Percentiles rank a stretch among this genome's conserved stretches.
Evolutionary conservation across 2,329 filamentous ascomycete species (phyloP).

Genomic region (Colletotrichum sansevieriae): DNA sequence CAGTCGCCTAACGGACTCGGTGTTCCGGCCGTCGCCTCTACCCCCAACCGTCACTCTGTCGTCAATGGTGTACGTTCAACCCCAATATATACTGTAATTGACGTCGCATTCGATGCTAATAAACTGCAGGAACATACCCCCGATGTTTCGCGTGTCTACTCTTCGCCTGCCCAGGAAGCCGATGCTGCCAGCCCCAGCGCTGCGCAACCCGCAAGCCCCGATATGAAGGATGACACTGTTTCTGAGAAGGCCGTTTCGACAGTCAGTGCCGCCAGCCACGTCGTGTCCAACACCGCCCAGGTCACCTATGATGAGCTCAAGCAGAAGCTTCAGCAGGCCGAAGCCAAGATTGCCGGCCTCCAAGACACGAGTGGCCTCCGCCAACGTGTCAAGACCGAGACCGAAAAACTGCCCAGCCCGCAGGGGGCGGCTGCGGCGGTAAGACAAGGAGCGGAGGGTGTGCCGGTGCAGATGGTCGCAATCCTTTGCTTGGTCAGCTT

Average conservation of each 20-base stretch:
- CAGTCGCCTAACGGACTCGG: slow-evolving; percentile 42
- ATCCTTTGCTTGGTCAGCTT: slow-evolving; percentile 90
- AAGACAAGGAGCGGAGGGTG: slow-evolving; percentile 75
- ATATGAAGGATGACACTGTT: slow-evolving; percentile 49
- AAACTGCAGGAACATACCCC: slow-evolving; percentile 57
- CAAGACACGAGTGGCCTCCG: slow-evolving; percentile 80
- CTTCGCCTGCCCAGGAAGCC: slow-evolving; percentile 55
- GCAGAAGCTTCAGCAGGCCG: slow-evolving; percentile 79
- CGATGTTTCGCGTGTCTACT: slow-evolving; percentile 59
- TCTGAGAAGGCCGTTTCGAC: slow-evolving; percentile 49
- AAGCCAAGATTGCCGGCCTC: slow-evolving; percentile 78
- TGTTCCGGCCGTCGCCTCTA: slow-evolving; percentile 46
- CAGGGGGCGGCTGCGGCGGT: slow-evolving; percentile 65
- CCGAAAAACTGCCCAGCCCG: slow-evolving; percentile 63
- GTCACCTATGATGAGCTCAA: slow-evolving; percentile 72
- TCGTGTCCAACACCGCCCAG: slow-evolving; percentile 60
- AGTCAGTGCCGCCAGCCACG: slow-evolving; percentile 59
- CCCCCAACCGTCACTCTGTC: slow-evolving; percentile 57
- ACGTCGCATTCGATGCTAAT: slow-evolving; percentile 12
- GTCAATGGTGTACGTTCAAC: slow-evolving; percentile 49
- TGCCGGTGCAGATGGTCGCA: slow-evolving; percentile 88
- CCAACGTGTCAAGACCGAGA: slow-evolving; percentile 74
- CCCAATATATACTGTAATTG: background rate
- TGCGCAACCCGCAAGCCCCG: slow-evolving; percentile 49
- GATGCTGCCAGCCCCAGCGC: slow-evolving; percentile 48